Base-by-base conservation (phyloP, 1,284 basidiomycete genomes). In the Papiliotrema nemorosa region DNA sequence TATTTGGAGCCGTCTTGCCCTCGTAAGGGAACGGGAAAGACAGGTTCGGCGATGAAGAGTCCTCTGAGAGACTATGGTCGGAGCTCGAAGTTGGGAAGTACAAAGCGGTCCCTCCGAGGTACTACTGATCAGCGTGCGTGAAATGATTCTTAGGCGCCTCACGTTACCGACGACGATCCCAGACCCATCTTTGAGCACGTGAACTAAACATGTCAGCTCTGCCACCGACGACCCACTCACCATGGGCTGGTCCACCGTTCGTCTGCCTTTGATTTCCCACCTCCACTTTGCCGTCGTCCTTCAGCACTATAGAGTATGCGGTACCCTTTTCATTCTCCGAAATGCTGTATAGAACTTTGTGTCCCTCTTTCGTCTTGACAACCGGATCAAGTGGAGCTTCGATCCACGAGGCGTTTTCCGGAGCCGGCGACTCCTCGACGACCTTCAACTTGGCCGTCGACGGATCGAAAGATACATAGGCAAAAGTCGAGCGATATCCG, bases 141-240 rank as follows among this genome's bases (percentile, higher is more conserved):
- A 33, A 18, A 13, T 13, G 33, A 14, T 21, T 39, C 38, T 29
- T 34, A 24, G 29, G 18, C 26, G 41, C 21, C 67, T 49, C 49
- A 71, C 70, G 50, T 70, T 72, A 43, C 63, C 58, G 13, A 60
- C 63, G 10, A 69, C 58, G 14, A 74, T 44, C 13, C 69, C 72
- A 5, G 67, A 69, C 3, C 67, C 68, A 52, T 72, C 69, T 41
- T 68, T 70, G 46, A 70, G 47, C 14, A 55, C 41, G 39, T 66
- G 66, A 25, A 74, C 70, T 72, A 43, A 33, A 7, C 29, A 13
- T 3, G 41, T 54, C 33, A 45, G 38, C 34, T 16, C 21, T 50
- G 45, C 46, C 13, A 7, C 36, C n/a, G 12, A n/a, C 29, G 42
- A 39, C 25, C 27, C 25, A 44, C 67, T 49, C 38, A 69, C 67